These are phyloP conservation scores for Lindgomyces ingoldianus DNA, from an alignment of 495 filamentous ascomycete species.

Conservation along the genomic window DNA sequence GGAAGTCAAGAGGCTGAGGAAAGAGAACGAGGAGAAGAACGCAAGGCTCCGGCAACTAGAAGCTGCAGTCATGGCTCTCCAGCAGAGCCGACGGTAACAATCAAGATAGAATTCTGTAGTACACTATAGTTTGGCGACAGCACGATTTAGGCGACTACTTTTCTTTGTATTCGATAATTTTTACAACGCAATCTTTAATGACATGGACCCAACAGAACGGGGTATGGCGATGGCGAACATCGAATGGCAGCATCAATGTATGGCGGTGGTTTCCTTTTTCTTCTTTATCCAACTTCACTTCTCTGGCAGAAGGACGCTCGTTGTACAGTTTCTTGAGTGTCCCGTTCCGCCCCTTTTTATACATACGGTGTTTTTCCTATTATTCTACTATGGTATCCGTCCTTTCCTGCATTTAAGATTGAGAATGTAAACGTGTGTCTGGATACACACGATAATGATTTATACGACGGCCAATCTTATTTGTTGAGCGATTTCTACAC, in stretches of 20 bases:
- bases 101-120: not conserved
- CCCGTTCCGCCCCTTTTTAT: not conserved
- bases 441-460: slow-evolving; percentile 1
- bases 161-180: slow-evolving; percentile 16
- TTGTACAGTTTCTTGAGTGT: slow-evolving; percentile 21
- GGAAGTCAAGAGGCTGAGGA: slow-evolving; percentile 59
- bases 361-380: not conserved
- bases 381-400: too few relatives aligned
- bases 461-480: not conserved
- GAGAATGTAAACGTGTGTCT: slow-evolving; percentile 7
- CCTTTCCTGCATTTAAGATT: not conserved
- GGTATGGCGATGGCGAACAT: too few relatives aligned
- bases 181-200: slow-evolving; percentile 13
- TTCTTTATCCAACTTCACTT: slow-evolving; percentile 25
- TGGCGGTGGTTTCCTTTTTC: not conserved
- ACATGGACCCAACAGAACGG: too few relatives aligned
- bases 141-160: not conserved
- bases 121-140: not conserved
- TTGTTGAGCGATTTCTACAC: too few relatives aligned
- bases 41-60: slow-evolving; percentile 37
- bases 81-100: slow-evolving; percentile 19
- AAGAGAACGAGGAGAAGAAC: slow-evolving; percentile 52
- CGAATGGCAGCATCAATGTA: too few relatives aligned
- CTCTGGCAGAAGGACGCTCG: slow-evolving; percentile 35
- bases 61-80: slow-evolving; percentile 26